Evolutionary conservation across 2,329 filamentous ascomycete species (phyloP), one percentile per base, ranked within the genome.

Genomic region (Colletotrichum abscissum): DNA sequence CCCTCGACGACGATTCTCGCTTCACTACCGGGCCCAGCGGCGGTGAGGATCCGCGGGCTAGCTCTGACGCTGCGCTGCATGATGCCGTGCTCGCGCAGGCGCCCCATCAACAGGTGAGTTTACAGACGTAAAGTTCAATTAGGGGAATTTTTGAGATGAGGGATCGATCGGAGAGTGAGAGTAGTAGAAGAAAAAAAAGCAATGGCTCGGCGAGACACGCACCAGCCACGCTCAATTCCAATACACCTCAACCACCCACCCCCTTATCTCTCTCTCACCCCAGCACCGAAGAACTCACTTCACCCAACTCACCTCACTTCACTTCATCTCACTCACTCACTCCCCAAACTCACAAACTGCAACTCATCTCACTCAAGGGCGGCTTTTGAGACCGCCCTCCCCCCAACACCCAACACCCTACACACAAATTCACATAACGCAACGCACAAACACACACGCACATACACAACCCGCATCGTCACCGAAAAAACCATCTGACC

Each of bases 11-110:
- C 65, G 69, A 74, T 46, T 72, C 66, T 5, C 69, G 70, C 52
- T 74, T 74, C 60, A 73, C 69, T 49, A 63, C 69, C 49, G 69
- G 67, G 54, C 14, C 58, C 49, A 33, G 54, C 26, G 73, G 60
- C 62, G 67, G 62, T 56, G 67, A 69, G n/a, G 59, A 49, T 60
- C 46, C 49, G 19, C 66, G 58, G 52, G 57, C 52, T 26, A 65
- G 49, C 35, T 66, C 70, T 1, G 73, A 73, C 35, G 22, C 49
- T 16, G 68, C 35, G 54, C 26, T 75, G 49, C 73, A 73, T 35
- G 73, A 75, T 19, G 73, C 73, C 63, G 69, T 73, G n/a, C 56
- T 75, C 14, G 70, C 70, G 14, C 70, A 75, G 57, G 63, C 69
- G 7, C 59, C 69, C n/a, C 54, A 65, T 64, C 62, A 65, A 57